Evolutionary conservation across 164 flowering plant species (phyloP).

Genomic region (Tinospora cordifolia): DNA sequence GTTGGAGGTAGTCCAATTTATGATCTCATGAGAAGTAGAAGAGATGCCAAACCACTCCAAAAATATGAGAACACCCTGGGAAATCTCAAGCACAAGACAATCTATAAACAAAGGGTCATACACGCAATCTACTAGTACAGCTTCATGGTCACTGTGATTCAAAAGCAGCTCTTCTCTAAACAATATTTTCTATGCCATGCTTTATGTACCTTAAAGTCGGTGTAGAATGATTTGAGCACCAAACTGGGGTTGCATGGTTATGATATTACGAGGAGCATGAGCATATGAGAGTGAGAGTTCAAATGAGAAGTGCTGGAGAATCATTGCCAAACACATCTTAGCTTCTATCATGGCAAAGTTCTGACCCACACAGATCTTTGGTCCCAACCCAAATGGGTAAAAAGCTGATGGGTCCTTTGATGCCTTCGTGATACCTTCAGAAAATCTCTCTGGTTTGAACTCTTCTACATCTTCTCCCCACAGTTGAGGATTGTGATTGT

Average conservation of each 20-base stretch:
- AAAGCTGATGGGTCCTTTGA: conserved; percentile 13
- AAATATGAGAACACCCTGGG: too few relatives aligned
- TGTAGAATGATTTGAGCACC: background rate
- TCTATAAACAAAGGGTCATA: too few relatives aligned
- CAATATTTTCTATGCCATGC: too few relatives aligned
- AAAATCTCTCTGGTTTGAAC: conserved; percentile 28
- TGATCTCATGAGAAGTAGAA: too few relatives aligned
- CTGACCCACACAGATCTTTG: conserved; percentile 23
- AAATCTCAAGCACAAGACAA: too few relatives aligned
- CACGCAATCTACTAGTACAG: too few relatives aligned
- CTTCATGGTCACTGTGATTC: too few relatives aligned
- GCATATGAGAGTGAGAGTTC: conserved; percentile 2
- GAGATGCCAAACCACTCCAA: too few relatives aligned
- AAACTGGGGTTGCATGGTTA: conserved; percentile 1
- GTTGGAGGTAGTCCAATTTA: too few relatives aligned
- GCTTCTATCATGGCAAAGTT: conserved; percentile 21
- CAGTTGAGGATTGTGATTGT: conserved; percentile 13
- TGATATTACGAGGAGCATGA: background rate
- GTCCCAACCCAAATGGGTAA: conserved; percentile 22
- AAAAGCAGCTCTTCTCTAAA: too few relatives aligned
- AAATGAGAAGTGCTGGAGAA: conserved; percentile 12
- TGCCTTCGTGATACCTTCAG: conserved; percentile 21
- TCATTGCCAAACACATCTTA: conserved; percentile 16
- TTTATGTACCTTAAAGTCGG: background rate
- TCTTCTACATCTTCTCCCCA: conserved; percentile 25